Evolutionary conservation across 345 rosid species (phyloP).

Genomic region (Limnanthes douglasii): DNA sequence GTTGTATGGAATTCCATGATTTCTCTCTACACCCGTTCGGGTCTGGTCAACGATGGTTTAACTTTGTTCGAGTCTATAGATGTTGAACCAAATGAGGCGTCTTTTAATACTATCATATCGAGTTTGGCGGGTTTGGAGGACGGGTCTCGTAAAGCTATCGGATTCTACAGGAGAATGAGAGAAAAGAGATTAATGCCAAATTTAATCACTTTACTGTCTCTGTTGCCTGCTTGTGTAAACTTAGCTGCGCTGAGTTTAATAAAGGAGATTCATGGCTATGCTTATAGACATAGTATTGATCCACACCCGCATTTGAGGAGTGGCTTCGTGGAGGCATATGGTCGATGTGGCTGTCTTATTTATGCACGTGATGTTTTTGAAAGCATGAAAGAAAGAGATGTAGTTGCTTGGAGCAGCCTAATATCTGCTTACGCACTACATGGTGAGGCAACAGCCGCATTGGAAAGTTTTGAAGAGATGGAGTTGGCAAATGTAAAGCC

Average conservation of each 20-base stretch:
- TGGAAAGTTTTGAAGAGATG: constrained; percentile 37
- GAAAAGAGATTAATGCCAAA: constrained; percentile 27
- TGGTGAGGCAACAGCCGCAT: constrained; percentile 36
- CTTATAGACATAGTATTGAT: constrained; percentile 28
- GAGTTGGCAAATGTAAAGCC: constrained; percentile 31
- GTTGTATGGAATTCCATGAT: constrained; percentile 46
- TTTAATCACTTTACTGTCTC: constrained; percentile 46
- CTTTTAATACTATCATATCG: constrained; percentile 35
- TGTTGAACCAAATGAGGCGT: constrained; percentile 29
- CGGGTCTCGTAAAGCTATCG: constrained; percentile 32
- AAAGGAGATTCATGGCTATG: constrained; percentile 42
- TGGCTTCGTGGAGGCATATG: constrained; percentile 51
- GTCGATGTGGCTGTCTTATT: constrained; percentile 28
- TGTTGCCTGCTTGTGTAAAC: constrained; percentile 31
- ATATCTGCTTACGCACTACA: constrained; percentile 54
- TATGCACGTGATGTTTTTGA: constrained; percentile 24
- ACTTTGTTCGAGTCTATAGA: constrained; percentile 25
- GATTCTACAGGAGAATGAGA: constrained; percentile 33
- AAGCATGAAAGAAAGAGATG: constrained; percentile 26
- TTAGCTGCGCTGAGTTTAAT: constrained; percentile 22
- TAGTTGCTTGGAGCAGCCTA: constrained; percentile 57
- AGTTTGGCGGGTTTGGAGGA: constrained; percentile 25
- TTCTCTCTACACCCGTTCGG: constrained; percentile 27
- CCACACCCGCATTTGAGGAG: constrained; percentile 30
- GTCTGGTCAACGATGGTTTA: constrained; percentile 20